Evolutionary conservation across 2,329 filamentous ascomycete species (phyloP).

Genomic region (Hypoxylon sp.): DNA sequence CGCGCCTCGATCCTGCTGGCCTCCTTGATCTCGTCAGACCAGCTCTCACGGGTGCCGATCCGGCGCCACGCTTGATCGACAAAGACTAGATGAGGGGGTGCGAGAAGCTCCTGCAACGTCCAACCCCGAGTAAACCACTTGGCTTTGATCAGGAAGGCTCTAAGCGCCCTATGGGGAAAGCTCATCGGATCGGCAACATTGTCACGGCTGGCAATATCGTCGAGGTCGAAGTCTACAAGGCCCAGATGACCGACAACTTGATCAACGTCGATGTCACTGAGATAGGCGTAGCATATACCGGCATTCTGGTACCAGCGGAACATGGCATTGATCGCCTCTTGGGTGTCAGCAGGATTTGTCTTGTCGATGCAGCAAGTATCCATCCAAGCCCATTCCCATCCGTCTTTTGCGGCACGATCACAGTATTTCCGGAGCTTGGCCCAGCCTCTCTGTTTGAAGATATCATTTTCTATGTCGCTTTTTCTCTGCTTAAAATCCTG

Average conservation of each 20-base stretch:
- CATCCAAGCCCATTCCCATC: too few species aligned
- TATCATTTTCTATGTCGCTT: conserved; percentile 15
- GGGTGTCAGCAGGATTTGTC: too few species aligned
- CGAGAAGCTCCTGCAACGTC: too few species aligned
- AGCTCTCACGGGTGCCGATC: conserved; percentile 3
- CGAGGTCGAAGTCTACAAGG: too few species aligned
- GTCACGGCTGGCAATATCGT: too few species aligned
- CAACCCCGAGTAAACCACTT: conserved; percentile 14
- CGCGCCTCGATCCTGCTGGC: conserved; percentile 7
- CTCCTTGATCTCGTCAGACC: conserved; percentile 8
- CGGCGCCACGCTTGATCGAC: conserved; percentile 11
- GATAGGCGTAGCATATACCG: too few species aligned
- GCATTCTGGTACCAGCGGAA: too few species aligned
- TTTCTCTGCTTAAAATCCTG: conserved; percentile 27
- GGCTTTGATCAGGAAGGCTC: neutral
- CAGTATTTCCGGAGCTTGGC: conserved; percentile 24
- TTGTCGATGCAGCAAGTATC: too few species aligned
- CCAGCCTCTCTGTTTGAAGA: conserved; percentile 25
- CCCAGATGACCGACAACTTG: too few species aligned
- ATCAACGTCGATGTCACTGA: too few species aligned
- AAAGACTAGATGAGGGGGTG: conserved; percentile 17
- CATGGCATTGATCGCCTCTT: too few species aligned
- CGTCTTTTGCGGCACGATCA: conserved; percentile 19
- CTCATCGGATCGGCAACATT: too few species aligned
- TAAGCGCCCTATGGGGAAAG: neutral